Conservation (phyloP, 352 stramenopile species). For the Globisporangium echinulatum region DNA sequence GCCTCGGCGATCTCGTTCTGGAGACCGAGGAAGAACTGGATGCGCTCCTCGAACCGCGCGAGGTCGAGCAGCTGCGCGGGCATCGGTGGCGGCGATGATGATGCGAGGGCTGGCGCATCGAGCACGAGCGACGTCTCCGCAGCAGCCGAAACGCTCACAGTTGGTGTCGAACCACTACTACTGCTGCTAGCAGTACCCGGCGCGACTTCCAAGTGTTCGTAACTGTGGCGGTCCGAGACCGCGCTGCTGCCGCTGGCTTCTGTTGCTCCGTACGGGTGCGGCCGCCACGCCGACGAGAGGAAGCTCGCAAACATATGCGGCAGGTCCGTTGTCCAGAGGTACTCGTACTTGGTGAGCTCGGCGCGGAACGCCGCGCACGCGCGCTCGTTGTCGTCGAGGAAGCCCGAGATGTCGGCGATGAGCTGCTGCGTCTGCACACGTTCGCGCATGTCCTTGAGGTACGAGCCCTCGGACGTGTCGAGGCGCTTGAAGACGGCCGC, state of each 20-base stretch:
- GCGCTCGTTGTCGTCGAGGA: slow-evolving; percentile 75
- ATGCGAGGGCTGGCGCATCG: neutral
- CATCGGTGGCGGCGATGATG: slow-evolving; percentile 40
- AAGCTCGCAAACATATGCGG: slow-evolving; percentile 86
- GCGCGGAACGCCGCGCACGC: slow-evolving; percentile 48
- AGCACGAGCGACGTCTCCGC: slow-evolving; percentile 6
- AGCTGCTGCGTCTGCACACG: slow-evolving; percentile 70
- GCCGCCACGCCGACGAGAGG: slow-evolving; percentile 55
- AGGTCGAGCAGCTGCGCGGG: slow-evolving; percentile 73
- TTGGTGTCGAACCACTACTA: slow-evolving; percentile 2
- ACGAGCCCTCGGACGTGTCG: slow-evolving; percentile 82
- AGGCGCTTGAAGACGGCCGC: slow-evolving; percentile 78
- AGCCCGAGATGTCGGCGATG: slow-evolving; percentile 75
- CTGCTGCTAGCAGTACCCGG: too few relatives aligned
- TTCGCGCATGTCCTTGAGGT: slow-evolving; percentile 87
- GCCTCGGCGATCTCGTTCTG: slow-evolving; percentile 89
- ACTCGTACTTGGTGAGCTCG: slow-evolving; percentile 88
- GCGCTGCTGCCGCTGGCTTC: neutral
- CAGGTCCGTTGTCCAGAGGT: slow-evolving; percentile 90
- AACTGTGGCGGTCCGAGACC: slow-evolving; percentile 12
- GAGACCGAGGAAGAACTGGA: slow-evolving; percentile 80
- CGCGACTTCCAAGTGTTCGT: slow-evolving; percentile 17
- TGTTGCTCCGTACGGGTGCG: slow-evolving; percentile 22
- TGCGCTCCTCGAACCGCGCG: slow-evolving; percentile 86
- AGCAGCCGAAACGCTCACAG: neutral